A percentile compares a stretch with the other conserved stretches of the same genome.
Evolutionary conservation across 306 rosid genomes (phyloP).

Genomic region (Quercus aquifolioides): DNA sequence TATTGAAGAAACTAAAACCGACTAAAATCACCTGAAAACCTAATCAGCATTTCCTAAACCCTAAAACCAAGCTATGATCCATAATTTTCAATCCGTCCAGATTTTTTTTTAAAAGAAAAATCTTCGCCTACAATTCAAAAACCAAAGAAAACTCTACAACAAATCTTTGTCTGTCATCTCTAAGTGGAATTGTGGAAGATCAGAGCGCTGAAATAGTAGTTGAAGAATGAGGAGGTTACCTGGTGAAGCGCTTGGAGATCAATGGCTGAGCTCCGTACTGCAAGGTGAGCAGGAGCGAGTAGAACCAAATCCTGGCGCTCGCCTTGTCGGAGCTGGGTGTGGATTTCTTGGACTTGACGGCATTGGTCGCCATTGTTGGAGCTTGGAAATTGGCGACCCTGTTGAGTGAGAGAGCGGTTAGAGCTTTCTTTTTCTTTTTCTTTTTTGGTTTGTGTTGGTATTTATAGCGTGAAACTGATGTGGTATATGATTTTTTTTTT

Average conservation of each 20-base stretch:
- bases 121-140: neutral
- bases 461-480: too few species aligned
- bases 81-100: neutral
- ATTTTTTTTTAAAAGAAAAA: neutral
- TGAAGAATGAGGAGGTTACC: conserved; percentile 34
- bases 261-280: conserved; percentile 98
- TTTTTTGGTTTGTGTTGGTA: too few species aligned
- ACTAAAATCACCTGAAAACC: neutral
- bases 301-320: conserved; percentile 49
- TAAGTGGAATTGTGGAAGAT: neutral
- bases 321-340: conserved; percentile 20
- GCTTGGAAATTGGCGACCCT: too few species aligned
- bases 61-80: neutral
- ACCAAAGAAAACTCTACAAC: neutral
- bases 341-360: conserved; percentile 31
- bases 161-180: neutral
- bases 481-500: too few species aligned
- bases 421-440: neutral
- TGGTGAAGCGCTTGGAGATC: conserved; percentile 76
- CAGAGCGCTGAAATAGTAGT: neutral
- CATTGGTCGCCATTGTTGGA: conserved; percentile 26
- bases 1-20: too few species aligned
- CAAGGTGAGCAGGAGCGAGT: conserved; percentile 72
- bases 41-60: neutral
- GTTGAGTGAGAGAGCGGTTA: neutral